phyloP scores from a whole-genome alignment of 108 stramenopile genomes.

The Mediolabrus comicus region DNA sequence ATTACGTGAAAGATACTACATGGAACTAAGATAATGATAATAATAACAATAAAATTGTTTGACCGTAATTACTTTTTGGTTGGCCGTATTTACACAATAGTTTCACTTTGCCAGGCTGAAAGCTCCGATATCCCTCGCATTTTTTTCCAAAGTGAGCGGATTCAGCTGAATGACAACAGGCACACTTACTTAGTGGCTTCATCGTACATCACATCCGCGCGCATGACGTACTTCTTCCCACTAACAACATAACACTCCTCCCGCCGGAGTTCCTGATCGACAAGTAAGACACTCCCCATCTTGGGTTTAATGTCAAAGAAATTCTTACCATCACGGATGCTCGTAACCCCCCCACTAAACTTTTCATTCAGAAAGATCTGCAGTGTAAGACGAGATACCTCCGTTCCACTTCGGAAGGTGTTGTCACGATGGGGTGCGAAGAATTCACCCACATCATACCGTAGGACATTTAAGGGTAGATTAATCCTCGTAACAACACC shows the following conservation, averaged over 20 bases:
- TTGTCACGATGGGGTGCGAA: neutral
- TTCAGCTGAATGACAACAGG: neutral
- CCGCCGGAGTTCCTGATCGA: neutral
- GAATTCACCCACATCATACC: neutral
- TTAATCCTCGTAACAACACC: neutral
- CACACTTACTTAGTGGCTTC: neutral
- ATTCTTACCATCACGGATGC: neutral
- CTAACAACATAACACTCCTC: neutral
- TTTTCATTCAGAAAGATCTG: neutral
- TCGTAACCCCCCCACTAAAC: neutral
- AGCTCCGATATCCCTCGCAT: too few relatives aligned
- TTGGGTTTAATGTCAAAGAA: neutral
- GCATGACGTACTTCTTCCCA: neutral
- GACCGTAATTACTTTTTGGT: too few relatives aligned
- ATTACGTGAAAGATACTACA: too few relatives aligned
- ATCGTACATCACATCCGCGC: neutral
- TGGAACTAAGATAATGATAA: too few relatives aligned
- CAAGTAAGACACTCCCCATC: neutral
- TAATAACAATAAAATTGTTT: too few relatives aligned
- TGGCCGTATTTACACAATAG: too few relatives aligned
- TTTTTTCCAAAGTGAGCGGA: too few relatives aligned
- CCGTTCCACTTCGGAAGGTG: neutral
- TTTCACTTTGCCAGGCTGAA: too few relatives aligned
- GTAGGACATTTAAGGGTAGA: neutral
- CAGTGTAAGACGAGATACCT: neutral